Conservation (phyloP, 257 asterid genomes). For the Plantago elongata region DNA sequence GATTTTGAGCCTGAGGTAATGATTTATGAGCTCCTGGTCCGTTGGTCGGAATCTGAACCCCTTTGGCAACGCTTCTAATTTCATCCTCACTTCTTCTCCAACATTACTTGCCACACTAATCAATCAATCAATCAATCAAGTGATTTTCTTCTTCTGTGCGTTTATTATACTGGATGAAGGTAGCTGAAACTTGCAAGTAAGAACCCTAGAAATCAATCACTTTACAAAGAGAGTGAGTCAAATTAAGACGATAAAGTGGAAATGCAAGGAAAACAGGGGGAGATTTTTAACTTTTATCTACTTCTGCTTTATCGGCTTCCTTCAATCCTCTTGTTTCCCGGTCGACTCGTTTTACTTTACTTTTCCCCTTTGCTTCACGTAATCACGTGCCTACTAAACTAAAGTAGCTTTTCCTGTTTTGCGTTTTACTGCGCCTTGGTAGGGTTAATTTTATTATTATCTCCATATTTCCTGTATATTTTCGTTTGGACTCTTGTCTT, state of each 20-base stretch:
- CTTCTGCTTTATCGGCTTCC: constrained; percentile 14
- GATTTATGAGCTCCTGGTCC: constrained; percentile 66
- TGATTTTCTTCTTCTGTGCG: too few species aligned
- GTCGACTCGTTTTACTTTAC: constrained; percentile 25
- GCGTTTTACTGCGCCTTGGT: background rate
- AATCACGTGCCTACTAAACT: constrained; percentile 7
- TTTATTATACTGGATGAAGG: background rate
- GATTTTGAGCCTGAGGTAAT: constrained; percentile 61
- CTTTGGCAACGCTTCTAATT: constrained; percentile 56
- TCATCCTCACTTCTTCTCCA: constrained; percentile 19
- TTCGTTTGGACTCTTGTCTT: too few species aligned
- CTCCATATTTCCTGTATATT: too few species aligned
- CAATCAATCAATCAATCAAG: background rate
- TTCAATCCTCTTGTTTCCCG: background rate
- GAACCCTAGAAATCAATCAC: background rate
- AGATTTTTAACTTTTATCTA: constrained; percentile 3
- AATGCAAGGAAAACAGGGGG: background rate
- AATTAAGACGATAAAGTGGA: background rate
- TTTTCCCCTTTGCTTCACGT: constrained; percentile 30
- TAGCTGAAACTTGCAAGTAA: background rate
- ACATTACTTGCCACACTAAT: constrained; percentile 11
- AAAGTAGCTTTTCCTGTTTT: constrained; percentile 9
- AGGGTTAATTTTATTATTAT: too few species aligned
- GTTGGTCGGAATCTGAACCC: constrained; percentile 78
- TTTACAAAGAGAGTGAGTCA: background rate